Conservation (phyloP, 2,329 filamentous ascomycete genomes). For the Aspergillus sp. region DNA sequence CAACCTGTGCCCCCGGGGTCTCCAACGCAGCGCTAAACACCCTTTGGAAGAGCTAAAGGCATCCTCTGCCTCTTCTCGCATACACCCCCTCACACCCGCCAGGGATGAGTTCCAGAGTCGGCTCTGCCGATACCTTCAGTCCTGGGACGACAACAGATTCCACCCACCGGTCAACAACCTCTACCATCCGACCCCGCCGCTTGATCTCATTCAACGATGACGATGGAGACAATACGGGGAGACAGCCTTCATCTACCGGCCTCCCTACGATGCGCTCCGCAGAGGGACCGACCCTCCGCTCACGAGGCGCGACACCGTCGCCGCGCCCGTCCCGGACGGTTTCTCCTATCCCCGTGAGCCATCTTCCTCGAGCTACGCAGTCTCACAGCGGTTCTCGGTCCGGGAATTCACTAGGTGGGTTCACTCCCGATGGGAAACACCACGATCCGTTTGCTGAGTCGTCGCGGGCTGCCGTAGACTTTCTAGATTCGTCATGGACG, state of each 20-base stretch:
- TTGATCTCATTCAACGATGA: conserved; percentile 49
- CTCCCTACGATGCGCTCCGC: conserved; percentile 33
- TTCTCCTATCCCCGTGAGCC: conserved; percentile 46
- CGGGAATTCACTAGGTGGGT: conserved; percentile 33
- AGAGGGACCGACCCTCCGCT: conserved; percentile 41
- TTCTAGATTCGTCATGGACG: conserved; percentile 54
- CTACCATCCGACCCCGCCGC: conserved; percentile 49
- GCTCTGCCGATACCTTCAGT: conserved; percentile 41
- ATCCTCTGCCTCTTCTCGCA: conserved; percentile 24
- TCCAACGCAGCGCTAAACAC: conserved; percentile 27
- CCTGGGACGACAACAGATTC: conserved; percentile 37
- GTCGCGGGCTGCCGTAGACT: conserved; percentile 36
- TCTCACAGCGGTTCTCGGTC: conserved; percentile 26
- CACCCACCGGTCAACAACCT: conserved; percentile 35
- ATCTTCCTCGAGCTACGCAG: conserved; percentile 40
- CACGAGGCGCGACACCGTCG: conserved; percentile 48
- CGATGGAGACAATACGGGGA: conserved; percentile 32
- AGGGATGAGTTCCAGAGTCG: conserved; percentile 50
- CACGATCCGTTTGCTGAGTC: conserved; percentile 30
- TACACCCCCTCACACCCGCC: conserved; percentile 23
- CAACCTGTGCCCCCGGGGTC: conserved; percentile 39
- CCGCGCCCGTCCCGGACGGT: conserved; percentile 40
- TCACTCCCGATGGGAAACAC: conserved; percentile 28
- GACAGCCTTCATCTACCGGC: conserved; percentile 32
- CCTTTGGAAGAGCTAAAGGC: conserved; percentile 29